These are phyloP conservation scores for Populus pruinosa DNA, from an alignment of 345 rosid genomes.

Conservation along the genomic window DNA sequence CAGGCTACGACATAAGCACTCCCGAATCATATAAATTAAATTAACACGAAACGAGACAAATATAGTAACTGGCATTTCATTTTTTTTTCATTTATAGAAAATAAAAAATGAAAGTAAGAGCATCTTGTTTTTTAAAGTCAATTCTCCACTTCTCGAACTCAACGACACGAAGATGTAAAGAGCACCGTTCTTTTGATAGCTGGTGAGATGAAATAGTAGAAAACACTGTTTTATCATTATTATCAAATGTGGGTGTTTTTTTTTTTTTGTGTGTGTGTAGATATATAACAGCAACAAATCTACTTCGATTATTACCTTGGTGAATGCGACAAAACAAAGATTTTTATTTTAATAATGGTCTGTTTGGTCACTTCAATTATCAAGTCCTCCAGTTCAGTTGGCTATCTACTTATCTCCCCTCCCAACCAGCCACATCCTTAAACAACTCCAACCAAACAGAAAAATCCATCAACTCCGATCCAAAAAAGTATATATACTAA, in stretches of 20 bases:
- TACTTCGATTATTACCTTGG: slow-evolving; percentile 6
- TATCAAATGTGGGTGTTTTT: too few relatives aligned
- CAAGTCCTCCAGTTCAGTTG: not conserved
- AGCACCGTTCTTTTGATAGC: slow-evolving; percentile 18
- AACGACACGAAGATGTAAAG: slow-evolving; percentile 13
- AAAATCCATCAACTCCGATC: not conserved
- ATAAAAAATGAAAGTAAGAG: slow-evolving; percentile 26
- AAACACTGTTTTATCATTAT: not conserved
- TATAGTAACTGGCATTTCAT: slow-evolving; percentile 16
- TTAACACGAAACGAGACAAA: slow-evolving; percentile 13
- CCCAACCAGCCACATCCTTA: slow-evolving; percentile 31
- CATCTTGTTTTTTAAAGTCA: slow-evolving; percentile 23
- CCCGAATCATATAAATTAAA: slow-evolving; percentile 24
- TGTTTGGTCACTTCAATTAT: slow-evolving; percentile 5
- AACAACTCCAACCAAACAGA: slow-evolving; percentile 9
- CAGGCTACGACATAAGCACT: slow-evolving; percentile 25
- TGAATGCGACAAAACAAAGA: not conserved
- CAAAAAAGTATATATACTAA: not conserved
- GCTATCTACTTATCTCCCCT: slow-evolving; percentile 12
- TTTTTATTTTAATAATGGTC: not conserved
- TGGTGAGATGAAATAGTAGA: not conserved
- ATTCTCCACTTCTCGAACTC: not conserved
- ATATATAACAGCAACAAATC: not conserved
- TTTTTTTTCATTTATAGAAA: not conserved
- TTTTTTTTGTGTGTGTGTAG: too few relatives aligned